Base-by-base conservation (phyloP, 2,329 filamentous ascomycete species). In the Hysterium pulicare region DNA sequence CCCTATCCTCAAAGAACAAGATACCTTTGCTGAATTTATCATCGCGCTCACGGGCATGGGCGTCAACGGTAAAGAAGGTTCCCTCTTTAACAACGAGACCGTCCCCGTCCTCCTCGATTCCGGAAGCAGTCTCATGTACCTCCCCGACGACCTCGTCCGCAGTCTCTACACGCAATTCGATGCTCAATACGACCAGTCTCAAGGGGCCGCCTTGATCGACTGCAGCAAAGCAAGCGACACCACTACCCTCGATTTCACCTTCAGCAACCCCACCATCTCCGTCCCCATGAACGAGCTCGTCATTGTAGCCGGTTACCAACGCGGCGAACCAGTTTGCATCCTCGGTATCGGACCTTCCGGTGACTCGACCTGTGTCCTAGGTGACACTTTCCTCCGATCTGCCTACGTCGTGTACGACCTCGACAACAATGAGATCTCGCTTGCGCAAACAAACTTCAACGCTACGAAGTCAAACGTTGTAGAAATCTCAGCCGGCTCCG, bases 111-210 rank as follows among this genome's bases (percentile, higher is more conserved):
- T 90, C 4, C 76, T 90, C 26, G 86, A 90, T 65, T 87, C 84
- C 1, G 86, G 86, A 28, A 86, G 82, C n/a, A 86, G 82, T 3
- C 71, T 87, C 46, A 83, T 76, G 50, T 87, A 86, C 57, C 69
- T 90, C 0, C 86, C 86, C 1, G 72, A 78, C 44, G 73, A 79
- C 39, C 63, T 89, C 33, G 76, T 77, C 3, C 49, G 60, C 5
- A 51, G 51, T 5, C 66, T 76, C 39, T 75, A 70, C 64, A 45
- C 54, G 21, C 50, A 60, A 15, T 65, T 68, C 50, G 58, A 63
- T 41, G 72, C 71, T 4, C 50, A 58, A 15, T 75, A 73, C 59
- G 64, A 70, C 51, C 45, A 54, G 0, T 42, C 50, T 3, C 60
- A 71, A 48, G 67, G 68, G 22, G 67, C 66, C 5, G 78, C 76